Conservation (phyloP, 805 yeast genomes). For the Alloascoidea africana region DNA sequence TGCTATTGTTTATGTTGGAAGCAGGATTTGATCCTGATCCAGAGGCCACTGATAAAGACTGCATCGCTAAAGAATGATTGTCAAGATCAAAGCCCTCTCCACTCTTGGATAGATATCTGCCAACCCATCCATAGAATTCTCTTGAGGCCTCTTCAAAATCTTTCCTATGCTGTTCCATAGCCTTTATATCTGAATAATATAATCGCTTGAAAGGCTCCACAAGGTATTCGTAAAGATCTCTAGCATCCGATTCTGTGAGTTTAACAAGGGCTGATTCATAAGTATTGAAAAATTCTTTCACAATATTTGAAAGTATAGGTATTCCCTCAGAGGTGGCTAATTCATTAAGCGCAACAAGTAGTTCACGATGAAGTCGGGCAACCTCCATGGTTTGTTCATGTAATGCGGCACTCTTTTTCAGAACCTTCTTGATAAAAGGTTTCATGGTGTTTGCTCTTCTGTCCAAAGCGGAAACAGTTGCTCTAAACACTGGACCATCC, state of each 20-base stretch:
- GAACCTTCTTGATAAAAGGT: conserved; percentile 17
- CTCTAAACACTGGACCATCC: conserved; percentile 28
- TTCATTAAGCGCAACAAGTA: not conserved
- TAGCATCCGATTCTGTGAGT: not conserved
- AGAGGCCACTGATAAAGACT: not conserved
- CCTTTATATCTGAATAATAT: conserved; percentile 25
- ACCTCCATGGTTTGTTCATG: not conserved
- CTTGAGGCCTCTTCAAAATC: conserved; percentile 28
- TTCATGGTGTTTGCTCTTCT: conserved; percentile 19
- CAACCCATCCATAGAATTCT: conserved; percentile 27
- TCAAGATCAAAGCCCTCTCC: conserved; percentile 13
- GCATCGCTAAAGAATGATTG: not conserved
- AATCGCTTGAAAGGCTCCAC: conserved; percentile 22
- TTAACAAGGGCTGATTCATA: conserved; percentile 1
- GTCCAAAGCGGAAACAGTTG: conserved; percentile 22
- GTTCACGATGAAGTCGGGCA: not conserved
- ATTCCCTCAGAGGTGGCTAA: not conserved
- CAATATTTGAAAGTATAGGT: not conserved
- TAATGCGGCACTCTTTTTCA: conserved; percentile 12
- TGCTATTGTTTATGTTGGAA: not conserved
- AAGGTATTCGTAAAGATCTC: conserved; percentile 17
- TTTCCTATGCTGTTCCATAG: conserved; percentile 21
- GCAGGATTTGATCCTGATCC: not conserved
- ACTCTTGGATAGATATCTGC: conserved; percentile 22
- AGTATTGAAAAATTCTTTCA: not conserved